Conservation (phyloP, 176 grass and related monocot genomes). For the Zea luxurians region DNA sequence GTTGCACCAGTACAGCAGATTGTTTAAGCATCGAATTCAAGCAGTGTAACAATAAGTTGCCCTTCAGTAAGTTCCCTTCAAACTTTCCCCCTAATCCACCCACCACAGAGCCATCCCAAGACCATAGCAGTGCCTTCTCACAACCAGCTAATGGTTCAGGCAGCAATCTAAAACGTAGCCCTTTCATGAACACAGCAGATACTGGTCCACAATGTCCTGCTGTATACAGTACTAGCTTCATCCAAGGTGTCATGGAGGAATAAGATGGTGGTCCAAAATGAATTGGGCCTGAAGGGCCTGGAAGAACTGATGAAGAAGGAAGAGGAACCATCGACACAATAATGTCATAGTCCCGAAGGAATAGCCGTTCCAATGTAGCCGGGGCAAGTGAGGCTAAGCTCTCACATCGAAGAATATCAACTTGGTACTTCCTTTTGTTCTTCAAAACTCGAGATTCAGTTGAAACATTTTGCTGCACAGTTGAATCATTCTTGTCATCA, state of each 20-base stretch:
- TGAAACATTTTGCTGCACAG: slow-evolving; percentile 37
- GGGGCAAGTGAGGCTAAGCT: slow-evolving; percentile 92
- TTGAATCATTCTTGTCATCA: slow-evolving; percentile 35
- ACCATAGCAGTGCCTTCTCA: slow-evolving; percentile 92
- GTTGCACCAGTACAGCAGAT: slow-evolving; percentile 90
- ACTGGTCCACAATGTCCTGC: slow-evolving; percentile 72
- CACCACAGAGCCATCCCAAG: slow-evolving; percentile 84
- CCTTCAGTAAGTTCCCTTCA: slow-evolving; percentile 96
- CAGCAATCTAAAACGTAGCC: slow-evolving; percentile 76
- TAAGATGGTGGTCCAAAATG: slow-evolving; percentile 96
- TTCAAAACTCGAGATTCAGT: slow-evolving; percentile 47
- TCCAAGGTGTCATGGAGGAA: slow-evolving; percentile 94
- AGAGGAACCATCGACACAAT: slow-evolving; percentile 96
- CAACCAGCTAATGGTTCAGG: slow-evolving; percentile 86
- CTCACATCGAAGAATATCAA: slow-evolving; percentile 97
- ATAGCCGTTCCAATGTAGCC: slow-evolving; percentile 75
- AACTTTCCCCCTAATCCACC: slow-evolving; percentile 89
- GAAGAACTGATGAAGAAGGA: slow-evolving; percentile 87
- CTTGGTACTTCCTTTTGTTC: slow-evolving; percentile 82
- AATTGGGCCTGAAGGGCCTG: slow-evolving; percentile 67
- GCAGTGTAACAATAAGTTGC: slow-evolving; percentile 80
- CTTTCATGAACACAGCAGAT: slow-evolving; percentile 92
- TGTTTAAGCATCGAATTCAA: slow-evolving; percentile 94
- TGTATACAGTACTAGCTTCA: slow-evolving; percentile 93
- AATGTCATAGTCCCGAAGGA: slow-evolving; percentile 94